Evolutionary conservation across 2,329 filamentous ascomycete genomes (phyloP).

Genomic region (Clathrospora elynae): DNA sequence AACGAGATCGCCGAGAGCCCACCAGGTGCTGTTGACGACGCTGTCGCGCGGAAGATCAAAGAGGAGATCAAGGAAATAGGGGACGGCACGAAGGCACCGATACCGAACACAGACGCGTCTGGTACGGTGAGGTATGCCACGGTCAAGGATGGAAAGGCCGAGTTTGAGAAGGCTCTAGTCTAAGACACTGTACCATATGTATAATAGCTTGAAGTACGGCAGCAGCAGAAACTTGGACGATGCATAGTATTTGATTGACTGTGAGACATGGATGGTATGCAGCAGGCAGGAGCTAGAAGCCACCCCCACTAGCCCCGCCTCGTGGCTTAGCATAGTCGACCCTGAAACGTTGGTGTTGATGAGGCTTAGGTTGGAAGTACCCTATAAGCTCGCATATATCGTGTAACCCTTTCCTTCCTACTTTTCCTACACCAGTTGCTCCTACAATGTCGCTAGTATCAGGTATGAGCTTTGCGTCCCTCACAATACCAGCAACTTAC

Average conservation of each 20-base stretch:
- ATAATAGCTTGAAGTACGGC: too few relatives aligned
- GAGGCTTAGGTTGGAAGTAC: too few relatives aligned
- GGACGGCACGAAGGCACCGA: slow-evolving; percentile 23
- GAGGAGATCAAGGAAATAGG: slow-evolving; percentile 45
- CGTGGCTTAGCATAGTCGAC: too few relatives aligned
- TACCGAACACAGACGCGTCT: slow-evolving; percentile 21
- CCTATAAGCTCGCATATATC: background rate
- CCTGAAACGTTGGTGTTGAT: too few relatives aligned
- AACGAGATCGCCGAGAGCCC: slow-evolving; percentile 88
- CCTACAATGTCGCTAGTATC: slow-evolving; percentile 25
- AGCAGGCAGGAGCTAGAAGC: too few relatives aligned
- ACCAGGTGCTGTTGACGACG: slow-evolving; percentile 69
- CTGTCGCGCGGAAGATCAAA: slow-evolving; percentile 47
- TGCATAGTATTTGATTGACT: too few relatives aligned
- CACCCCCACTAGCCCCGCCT: too few relatives aligned
- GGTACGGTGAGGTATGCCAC: slow-evolving; percentile 34
- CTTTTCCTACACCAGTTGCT: background rate
- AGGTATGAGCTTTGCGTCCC: slow-evolving; percentile 15
- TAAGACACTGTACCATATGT: slow-evolving; percentile 20
- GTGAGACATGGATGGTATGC: too few relatives aligned
- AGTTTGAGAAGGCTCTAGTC: slow-evolving; percentile 26
- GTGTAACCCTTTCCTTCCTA: background rate
- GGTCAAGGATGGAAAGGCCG: slow-evolving; percentile 35
- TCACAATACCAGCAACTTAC: slow-evolving; percentile 7
- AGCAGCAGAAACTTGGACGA: too few relatives aligned